Percentiles rank a stretch among this genome's conserved stretches.
Evolutionary conservation across 768 basidiomycete species (phyloP).

Genomic region (Suillus placidus): DNA sequence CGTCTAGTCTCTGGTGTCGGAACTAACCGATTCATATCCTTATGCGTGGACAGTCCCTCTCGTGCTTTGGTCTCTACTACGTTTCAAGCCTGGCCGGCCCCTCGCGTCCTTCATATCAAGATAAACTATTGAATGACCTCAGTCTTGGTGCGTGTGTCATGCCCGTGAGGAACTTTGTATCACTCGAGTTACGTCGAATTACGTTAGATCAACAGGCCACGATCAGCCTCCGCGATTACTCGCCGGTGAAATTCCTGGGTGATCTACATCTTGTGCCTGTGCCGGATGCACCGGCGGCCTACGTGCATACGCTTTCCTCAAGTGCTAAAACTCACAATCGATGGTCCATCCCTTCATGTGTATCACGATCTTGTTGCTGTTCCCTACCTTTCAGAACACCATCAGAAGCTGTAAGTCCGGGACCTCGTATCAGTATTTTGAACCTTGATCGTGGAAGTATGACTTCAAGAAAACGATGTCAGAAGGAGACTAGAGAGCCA

Average conservation of each 20-base stretch:
- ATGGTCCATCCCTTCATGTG: neutral
- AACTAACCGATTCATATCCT: neutral
- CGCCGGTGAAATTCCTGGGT: neutral
- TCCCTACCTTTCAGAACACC: neutral
- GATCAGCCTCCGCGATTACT: conserved; percentile 5
- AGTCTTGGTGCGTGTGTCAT: neutral
- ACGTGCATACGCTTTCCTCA: neutral
- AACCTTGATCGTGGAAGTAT: neutral
- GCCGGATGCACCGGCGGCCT: neutral
- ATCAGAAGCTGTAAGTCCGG: neutral
- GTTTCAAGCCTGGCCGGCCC: neutral
- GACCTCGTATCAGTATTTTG: neutral
- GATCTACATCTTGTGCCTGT: conserved; percentile 3
- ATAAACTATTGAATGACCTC: neutral
- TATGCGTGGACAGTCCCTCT: neutral
- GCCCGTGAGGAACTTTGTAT: neutral
- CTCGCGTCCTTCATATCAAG: neutral
- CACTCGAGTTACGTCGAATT: neutral
- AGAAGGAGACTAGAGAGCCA: neutral
- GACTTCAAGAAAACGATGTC: neutral
- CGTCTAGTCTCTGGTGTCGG: neutral
- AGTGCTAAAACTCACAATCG: neutral
- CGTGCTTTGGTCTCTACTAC: neutral
- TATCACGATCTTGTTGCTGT: neutral
- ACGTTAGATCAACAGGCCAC: neutral